Evolutionary conservation across 1,284 basidiomycete species (phyloP).

Genomic region (Moesziomyces antarcticus): DNA sequence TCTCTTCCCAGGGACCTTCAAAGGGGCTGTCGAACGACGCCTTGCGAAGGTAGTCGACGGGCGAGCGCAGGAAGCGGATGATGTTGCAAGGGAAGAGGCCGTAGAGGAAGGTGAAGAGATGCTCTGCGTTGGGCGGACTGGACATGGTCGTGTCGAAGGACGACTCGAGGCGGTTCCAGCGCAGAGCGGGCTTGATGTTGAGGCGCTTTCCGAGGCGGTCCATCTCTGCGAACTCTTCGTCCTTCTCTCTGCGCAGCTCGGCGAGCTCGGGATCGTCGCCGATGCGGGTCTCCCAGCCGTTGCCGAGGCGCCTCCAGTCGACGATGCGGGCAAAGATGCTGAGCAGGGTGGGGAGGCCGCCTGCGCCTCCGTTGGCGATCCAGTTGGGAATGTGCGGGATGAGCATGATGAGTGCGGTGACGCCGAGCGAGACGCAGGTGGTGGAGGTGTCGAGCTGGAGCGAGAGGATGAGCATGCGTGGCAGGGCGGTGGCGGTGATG

Average conservation of each 20-base stretch:
- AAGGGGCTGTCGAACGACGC: slow-evolving; percentile 73
- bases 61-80: slow-evolving; percentile 78
- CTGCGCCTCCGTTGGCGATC: slow-evolving; percentile 59
- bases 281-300: slow-evolving; percentile 53
- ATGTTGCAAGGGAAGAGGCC: slow-evolving; percentile 88
- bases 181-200: slow-evolving; percentile 40
- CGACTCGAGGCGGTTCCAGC: slow-evolving; percentile 56
- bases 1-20: slow-evolving; percentile 70
- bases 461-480: slow-evolving; percentile 49
- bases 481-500: slow-evolving; percentile 61
- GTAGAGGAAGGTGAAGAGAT: slow-evolving; percentile 79
- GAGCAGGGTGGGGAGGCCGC: slow-evolving; percentile 57
- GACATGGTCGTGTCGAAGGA: slow-evolving; percentile 51
- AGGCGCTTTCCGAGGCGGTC: slow-evolving; percentile 57
- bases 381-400: slow-evolving; percentile 65
- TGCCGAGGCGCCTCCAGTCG: slow-evolving; percentile 55
- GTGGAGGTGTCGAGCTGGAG: slow-evolving; percentile 60
- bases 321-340: slow-evolving; percentile 62
- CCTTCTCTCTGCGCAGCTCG: slow-evolving; percentile 42
- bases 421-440: slow-evolving; percentile 54
- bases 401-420: slow-evolving; percentile 62
- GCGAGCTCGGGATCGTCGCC: slow-evolving; percentile 40
- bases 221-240: slow-evolving; percentile 54
- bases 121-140: slow-evolving; percentile 55
- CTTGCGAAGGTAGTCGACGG: slow-evolving; percentile 76